Evolutionary conservation across 441 rosid genomes (phyloP).

Genomic region (Biscutella auriculata): DNA sequence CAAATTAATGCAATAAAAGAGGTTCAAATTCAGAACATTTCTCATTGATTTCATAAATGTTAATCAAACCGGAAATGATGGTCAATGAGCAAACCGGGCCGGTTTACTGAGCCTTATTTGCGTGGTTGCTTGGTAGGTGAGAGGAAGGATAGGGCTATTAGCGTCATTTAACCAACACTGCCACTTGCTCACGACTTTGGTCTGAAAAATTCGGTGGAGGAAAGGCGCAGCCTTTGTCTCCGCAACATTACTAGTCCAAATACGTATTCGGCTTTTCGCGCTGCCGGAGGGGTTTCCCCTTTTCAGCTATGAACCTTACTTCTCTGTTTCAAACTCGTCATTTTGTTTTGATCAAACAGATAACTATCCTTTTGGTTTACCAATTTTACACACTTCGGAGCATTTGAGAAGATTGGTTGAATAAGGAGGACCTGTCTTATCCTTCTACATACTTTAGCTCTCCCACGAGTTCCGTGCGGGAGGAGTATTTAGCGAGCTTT

Average conservation of each 20-base stretch:
- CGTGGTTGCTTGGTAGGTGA: neutral
- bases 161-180: constrained; percentile 6
- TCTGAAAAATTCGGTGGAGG: constrained; percentile 19
- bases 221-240: constrained; percentile 22
- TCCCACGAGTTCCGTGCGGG: constrained; percentile 11
- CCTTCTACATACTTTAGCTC: constrained; percentile 9
- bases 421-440: constrained; percentile 13
- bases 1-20: neutral
- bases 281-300: constrained; percentile 18
- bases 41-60: neutral
- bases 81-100: neutral
- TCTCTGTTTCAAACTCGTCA: constrained; percentile 4
- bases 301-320: constrained; percentile 14
- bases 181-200: constrained; percentile 23
- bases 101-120: neutral
- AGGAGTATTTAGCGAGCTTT: neutral
- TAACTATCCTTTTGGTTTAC: constrained; percentile 12
- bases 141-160: constrained; percentile 4
- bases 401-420: constrained; percentile 4
- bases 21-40: neutral
- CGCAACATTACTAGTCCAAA: constrained; percentile 8
- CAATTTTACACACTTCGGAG: constrained; percentile 11
- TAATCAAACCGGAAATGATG: neutral
- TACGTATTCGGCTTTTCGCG: constrained; percentile 8
- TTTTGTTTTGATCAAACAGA: neutral